Base-by-base conservation (phyloP, 2,329 filamentous ascomycete species). In the Cladosporium sp. region DNA sequence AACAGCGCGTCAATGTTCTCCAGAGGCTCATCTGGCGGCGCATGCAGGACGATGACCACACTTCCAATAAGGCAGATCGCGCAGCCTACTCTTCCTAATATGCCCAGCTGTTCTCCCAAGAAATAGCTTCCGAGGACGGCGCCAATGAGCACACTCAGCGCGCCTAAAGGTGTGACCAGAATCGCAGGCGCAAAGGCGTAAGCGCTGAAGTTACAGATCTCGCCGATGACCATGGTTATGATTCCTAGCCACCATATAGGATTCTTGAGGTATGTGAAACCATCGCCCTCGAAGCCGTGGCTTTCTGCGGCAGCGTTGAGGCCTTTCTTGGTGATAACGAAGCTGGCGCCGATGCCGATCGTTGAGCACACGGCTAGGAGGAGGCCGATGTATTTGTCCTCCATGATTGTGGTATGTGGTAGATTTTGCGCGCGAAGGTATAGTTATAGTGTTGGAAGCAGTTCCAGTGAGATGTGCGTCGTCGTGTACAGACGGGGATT, bases 111-210 rank as follows among this genome's bases (percentile, higher is more conserved):
- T 79, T 99, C 95, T 65, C 92, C 86, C 69, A 99, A 83, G 77
- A 98, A 96, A 79, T 99, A 98, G 69, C 95, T 93, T 60, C 95
- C 94, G 66, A 99, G 81, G 34, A 99, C 93, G 24, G 95, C 93
- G 70, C 87, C 95, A 75, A 99, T 97, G 71, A 99, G 84, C 66
- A 99, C 96, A 76, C 92, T 95, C 69, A 99, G 85, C 65, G 95
- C 95, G 68, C 95, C 95, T 28, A 99, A 84, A 30, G 95, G 95
- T 5, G 95, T 99, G 49, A 99, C 95, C 63, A 99, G 86, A 79
- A 99, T 99, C n/a, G 95, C 96, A 49, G 95, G 95, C 71, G 95
- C 95, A 80, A 98, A 99, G 8, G 95, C 95, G 78, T 99, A 99
- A 68, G 95, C 95, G 60, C 93, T 93, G 78, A 99, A 99, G 80